Base-by-base conservation (phyloP, 192 early-diverging fungal genomes). In the Entomortierella chlamydospora region DNA sequence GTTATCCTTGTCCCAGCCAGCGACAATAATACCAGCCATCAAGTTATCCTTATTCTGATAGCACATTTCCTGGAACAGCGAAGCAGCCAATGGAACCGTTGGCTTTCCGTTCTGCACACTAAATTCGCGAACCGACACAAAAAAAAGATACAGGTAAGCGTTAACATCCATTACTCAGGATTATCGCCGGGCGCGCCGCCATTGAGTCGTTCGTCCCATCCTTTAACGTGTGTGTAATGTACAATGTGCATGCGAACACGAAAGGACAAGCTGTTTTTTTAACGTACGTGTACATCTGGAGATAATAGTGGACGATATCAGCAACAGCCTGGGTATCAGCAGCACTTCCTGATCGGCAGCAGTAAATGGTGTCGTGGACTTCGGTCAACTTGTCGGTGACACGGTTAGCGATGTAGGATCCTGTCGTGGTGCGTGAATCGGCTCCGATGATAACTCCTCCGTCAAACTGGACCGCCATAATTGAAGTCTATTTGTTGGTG, bases 311-410 rank as follows among this genome's bases (percentile, higher is more conserved):
- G 26, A 99, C 96, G 73, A 99, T 96, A 74, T 98, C 97, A 30
- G 98, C 95, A 9, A 99, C 87, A 22, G 97, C 97, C 84, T 99
- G 98, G 29, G 98, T 99, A 84, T 99, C 98, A 53, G 98, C 97
- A 49, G 98, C 96, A 57, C 90, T 92, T 60, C 98, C 98, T n/a
- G 93, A 95, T 72, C 98, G 92, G 85, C 98, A 99, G 82, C 96
- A 98, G 86, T 94, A 99, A 68, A 99, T 96, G 50, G 84, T 88
- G 76, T 99, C 98, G 69, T 98, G 95, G 28, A 99, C 91, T 66
- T 91, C 87, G 20, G 97, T 98, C 63, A 99, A 89, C 83, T 99
- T 99, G 87, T 99, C 96, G 23, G 98, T 98, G 29, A 98, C 96
- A 69, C 98, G 88, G 85, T 98, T 99, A 70, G 92, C 95, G 83